Evolutionary conservation across 2,329 filamentous ascomycete genomes (phyloP), one percentile per base, ranked within the genome.

Genomic region (Endothia cerciana): DNA sequence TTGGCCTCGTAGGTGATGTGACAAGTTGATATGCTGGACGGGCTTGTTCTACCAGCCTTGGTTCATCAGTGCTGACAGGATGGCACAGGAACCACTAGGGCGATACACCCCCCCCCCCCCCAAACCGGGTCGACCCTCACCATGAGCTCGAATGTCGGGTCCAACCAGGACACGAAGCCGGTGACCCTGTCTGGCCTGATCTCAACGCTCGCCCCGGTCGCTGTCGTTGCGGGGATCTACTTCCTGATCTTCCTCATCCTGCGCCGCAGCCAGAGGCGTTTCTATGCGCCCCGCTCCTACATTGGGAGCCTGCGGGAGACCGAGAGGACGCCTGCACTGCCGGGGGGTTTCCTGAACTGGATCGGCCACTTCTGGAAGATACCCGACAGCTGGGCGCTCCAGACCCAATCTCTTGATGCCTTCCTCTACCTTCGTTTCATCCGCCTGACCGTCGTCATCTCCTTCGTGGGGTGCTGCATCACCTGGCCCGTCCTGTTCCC

Each of bases 401-500:
- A 69, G 62, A 64, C 62, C 36, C 67, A 69, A 57, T 69, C 67
- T 22, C 63, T 69, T 60, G 67, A 69, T 47, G 63, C 67, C 19
- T 69, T 61, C 57, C 62, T 69, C 30, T 69, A 63, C 22, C 65
- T 69, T 41, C 67, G 67, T 28, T 69, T 63, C 51, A 65, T 69
- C 33, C 67, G 67, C 56, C 62, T 69, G 59, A 65, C 67, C 13
- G 60, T 69, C 38, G n/a, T 69, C 25, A 65, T 96, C 70, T 94
- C 91, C 78, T 86, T 98, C 56, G 89, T 94, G 11, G 95, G 95
- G 65, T 92, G 89, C 73, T 81, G 85, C 71, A 89, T 98, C 66
- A 94, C 92, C 22, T 97, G 92, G 89, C 94, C 95, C 0, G 83
- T 97, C 47, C 82, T 98, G 28, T 93, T 87, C 72, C 94, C 95